These are phyloP conservation scores for Coemansia sp. DNA, from an alignment of 192 early-diverging fungal species.

Conservation along the genomic window DNA sequence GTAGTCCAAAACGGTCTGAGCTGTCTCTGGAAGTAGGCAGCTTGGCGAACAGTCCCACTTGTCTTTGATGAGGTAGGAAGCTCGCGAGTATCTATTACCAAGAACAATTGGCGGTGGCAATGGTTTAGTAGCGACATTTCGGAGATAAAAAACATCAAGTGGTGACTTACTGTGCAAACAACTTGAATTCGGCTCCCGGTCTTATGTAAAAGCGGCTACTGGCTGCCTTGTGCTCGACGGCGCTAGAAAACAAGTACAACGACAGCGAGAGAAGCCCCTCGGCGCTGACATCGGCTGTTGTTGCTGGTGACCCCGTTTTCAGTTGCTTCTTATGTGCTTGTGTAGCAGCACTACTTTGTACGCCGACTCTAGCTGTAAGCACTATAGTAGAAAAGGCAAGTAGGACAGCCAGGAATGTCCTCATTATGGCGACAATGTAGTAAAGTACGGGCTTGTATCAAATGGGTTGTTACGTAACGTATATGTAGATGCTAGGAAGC, in stretches of 20 bases:
- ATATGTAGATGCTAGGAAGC: conserved; percentile 3
- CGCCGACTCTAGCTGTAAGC: neutral
- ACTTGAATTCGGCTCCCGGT: conserved; percentile 44
- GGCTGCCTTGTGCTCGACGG: neutral
- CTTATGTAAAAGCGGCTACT: conserved; percentile 4
- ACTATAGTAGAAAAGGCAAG: neutral
- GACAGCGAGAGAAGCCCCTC: conserved; percentile 16
- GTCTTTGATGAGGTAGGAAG: conserved; percentile 23
- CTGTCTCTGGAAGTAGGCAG: conserved; percentile 25
- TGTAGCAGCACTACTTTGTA: neutral
- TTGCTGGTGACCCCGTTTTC: neutral
- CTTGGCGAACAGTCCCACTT: conserved; percentile 33
- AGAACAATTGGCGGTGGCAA: too few species aligned
- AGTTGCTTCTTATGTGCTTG: neutral
- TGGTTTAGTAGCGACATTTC: neutral
- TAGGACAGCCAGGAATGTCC: neutral
- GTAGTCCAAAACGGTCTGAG: conserved; percentile 34
- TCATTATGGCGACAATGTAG: neutral
- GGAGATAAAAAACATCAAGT: neutral
- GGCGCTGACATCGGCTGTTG: neutral
- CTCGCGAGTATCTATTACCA: conserved; percentile 37
- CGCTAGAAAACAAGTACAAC: conserved; percentile 8
- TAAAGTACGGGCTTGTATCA: neutral
- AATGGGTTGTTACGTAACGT: neutral
- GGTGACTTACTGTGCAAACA: conserved; percentile 49